Evolutionary conservation across 768 basidiomycete species (phyloP).

Genomic region (Lentinula sp.): DNA sequence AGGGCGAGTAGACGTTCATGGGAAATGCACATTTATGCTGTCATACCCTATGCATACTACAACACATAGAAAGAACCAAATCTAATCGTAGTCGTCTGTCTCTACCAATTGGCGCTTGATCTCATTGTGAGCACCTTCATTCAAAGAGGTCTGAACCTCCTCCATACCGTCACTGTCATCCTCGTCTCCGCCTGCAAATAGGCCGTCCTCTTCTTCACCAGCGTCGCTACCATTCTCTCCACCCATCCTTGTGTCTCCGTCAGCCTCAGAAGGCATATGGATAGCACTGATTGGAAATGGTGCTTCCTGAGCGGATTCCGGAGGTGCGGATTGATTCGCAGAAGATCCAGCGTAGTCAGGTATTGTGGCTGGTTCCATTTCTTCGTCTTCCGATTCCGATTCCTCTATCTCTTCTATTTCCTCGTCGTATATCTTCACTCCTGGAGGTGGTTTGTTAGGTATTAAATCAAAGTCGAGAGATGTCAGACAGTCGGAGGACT

Average conservation of each 20-base stretch:
- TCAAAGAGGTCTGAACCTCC: conserved; percentile 53
- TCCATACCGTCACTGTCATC: conserved; percentile 83
- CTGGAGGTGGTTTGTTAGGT: conserved; percentile 79
- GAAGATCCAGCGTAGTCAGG: conserved; percentile 23
- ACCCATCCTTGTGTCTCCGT: conserved; percentile 24
- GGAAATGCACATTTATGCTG: not conserved
- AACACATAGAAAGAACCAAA: conserved; percentile 9
- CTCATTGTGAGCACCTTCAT: conserved; percentile 40
- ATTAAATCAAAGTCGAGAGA: conserved; percentile 82
- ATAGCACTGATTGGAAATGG: conserved; percentile 57
- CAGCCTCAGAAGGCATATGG: conserved; percentile 63
- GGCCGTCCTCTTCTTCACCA: conserved; percentile 68
- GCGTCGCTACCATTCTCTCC: conserved; percentile 64
- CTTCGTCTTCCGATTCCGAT: conserved; percentile 58
- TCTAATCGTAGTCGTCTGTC: conserved; percentile 79
- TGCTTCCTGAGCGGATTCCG: conserved; percentile 28
- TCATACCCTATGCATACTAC: conserved; percentile 18
- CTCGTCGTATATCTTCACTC: conserved; percentile 69
- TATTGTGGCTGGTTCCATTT: conserved; percentile 65
- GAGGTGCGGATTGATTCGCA: conserved; percentile 15
- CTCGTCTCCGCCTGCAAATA: conserved; percentile 73
- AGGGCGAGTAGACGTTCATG: not conserved
- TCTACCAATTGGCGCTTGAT: conserved; percentile 77
- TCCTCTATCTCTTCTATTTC: conserved; percentile 81
- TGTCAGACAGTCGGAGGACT: conserved; percentile 62